Base-by-base conservation (phyloP, 768 basidiomycete genomes). In the Jaapia argillacea region DNA sequence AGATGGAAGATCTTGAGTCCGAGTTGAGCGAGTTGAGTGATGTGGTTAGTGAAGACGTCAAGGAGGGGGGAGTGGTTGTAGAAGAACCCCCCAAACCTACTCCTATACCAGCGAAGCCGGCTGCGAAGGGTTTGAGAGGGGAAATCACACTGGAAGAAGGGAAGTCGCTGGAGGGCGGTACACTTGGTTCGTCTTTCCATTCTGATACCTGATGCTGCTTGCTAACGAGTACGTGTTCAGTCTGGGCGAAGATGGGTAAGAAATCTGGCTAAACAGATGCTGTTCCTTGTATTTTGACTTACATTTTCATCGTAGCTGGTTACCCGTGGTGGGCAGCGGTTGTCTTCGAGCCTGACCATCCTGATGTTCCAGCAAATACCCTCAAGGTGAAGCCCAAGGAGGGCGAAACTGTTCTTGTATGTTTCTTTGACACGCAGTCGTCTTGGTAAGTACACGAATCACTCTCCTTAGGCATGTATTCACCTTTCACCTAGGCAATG, bases 311-410 rank as follows among this genome's bases (percentile, higher is more conserved):
- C 45, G n/a, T 40, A 88, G 87, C 66, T 26, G 73, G 79, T 0
- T 92, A 69, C 52, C 91, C 91, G 1, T 93, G 81, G 80, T 94
- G 85, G 81, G 87, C 91, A 31, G 91, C 81, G 6, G 77, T 85
- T 6, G 72, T 92, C 13, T 81, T 71, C 41, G 77, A 80, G 21
- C 70, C 74, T 6, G 75, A 79, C 31, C 75, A 82, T 38, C 58
- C 66, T 1, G 58, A 57, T 0, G 71, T 90, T n/a, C 84, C 84
- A 1, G 40, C 26, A 28, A 51, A 47, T 39, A 58, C 54, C 44
- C 61, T 66, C 24, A 61, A 72, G 41, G 50, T 59, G 27, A 55
- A 51, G 5, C 54, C 47, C 36, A 56, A 57, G 24, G 54, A 56
- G 24, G 58, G 63, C 44, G 51, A 51, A 49, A 66, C 63, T 37